Base-by-base conservation (phyloP, 306 rosid species). In the Inga leiocalycina region DNA sequence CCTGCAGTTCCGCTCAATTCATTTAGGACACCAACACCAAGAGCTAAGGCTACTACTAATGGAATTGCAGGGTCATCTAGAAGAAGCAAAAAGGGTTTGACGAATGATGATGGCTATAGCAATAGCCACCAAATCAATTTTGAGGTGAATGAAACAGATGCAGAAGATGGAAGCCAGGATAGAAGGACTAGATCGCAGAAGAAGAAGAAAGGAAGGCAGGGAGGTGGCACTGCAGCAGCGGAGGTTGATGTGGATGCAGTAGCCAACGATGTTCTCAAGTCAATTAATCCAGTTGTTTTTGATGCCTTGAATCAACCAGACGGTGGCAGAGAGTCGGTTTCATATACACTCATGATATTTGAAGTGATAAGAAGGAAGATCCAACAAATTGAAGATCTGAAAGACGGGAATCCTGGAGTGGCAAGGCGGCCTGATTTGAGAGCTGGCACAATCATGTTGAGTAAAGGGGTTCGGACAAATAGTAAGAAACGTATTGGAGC, bases 1-100 rank as follows among this genome's bases (percentile, higher is more conserved):
- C 88, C 88, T 54, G 97, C 98, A 0, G 90, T 89, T 79, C 98
- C 98, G 2, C 85, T 95, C 49, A 89, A 90, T 84, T 87, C 97
- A 27, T 91, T 88, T 44, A 85, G 92, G 91, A 93, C 95, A 1
- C 92, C 95, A 20, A 80, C 88, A n/a, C 54, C 88, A 10, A 27
- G 82, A 41, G 37, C 80, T 20, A 78, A 91, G 85, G 78, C 82
- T 11, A 54, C 87, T 41, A 66, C 88, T 75, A 92, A 87, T 78
- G 92, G 88, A 73, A 74, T 57, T 15, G 86, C 78, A 45, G 76
- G 85, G 78, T 82, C 89, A 19, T 71, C 93, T 2, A 84, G 77
- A 75, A 81, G 74, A 34, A 82, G 35, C 49, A 64, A 74, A n/a
- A 81, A 80, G 82, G 79, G 80, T 16, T n/a, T 41, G 15, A 19